Base-by-base conservation (phyloP, 2,329 filamentous ascomycete species). In the Venturiaceae sp. region DNA sequence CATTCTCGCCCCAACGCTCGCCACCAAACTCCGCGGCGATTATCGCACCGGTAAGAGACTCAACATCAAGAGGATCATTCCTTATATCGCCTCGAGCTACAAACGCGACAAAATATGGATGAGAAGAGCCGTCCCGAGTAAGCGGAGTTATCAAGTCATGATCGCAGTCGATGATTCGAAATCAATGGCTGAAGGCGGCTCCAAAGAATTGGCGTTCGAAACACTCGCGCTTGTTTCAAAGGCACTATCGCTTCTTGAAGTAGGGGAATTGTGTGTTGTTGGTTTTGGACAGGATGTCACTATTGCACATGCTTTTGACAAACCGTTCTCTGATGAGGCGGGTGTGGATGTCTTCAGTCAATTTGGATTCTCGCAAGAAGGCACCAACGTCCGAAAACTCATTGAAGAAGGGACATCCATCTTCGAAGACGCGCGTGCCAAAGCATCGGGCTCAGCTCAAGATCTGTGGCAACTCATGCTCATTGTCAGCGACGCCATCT, bases 61-160 rank as follows among this genome's bases (percentile, higher is more conserved):
- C 66, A 99, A 97, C 74, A 96, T 99, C 78, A 97, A 97, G 75
- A 90, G 92, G 65, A 99, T 99, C 74, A 99, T 99, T 67, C 94
- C 95, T 0, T 99, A 99, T 75, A 97, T 99, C 65, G 94, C 95
- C 1, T 97, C 92, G 0, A 87, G 88, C 69, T 99, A 96, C 81
- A 97, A 96, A 79, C 89, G 94, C 61, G 94, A 99, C 82, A 99
- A 99, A 80, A 99, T 99, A 74, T 99, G 94, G 94, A 95, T 99
- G 87, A 88, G 95, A 14, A 85, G 95, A 58, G 87, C 84, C 34
- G 85, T 96, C 54, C 95, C 95, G 1, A 92, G 87, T 37, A 97
- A 97, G 75, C 87, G 95, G 41, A 87, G 86, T 59, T 99, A 99
- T 74, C 95, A 99, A 73, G 95, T 99, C 72, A 85, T 99, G 77